These are phyloP conservation scores for Clitoria ternatea DNA, from an alignment of 306 rosid species.

Conservation along the genomic window DNA sequence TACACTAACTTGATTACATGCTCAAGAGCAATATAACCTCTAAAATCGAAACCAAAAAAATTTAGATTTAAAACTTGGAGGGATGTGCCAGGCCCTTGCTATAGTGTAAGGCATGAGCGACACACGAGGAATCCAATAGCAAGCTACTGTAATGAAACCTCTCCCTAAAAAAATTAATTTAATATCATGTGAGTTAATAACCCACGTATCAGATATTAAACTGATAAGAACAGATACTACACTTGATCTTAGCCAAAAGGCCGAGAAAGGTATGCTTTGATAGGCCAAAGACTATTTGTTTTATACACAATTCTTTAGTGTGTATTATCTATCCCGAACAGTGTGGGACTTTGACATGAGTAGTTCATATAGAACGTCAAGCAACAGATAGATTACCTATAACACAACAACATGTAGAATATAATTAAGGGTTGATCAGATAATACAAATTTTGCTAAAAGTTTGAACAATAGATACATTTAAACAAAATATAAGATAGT, in stretches of 20 bases:
- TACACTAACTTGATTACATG: too few relatives aligned
- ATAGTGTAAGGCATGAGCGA: neutral
- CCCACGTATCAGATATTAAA: too few relatives aligned
- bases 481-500: neutral
- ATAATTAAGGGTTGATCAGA: neutral
- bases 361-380: neutral
- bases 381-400: neutral
- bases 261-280: neutral
- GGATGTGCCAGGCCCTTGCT: neutral
- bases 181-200: too few relatives aligned
- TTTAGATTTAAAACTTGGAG: too few relatives aligned
- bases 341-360: neutral
- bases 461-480: too few relatives aligned
- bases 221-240: too few relatives aligned
- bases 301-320: neutral
- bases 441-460: neutral
- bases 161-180: too few relatives aligned
- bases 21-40: too few relatives aligned
- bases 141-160: neutral
- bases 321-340: neutral
- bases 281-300: neutral
- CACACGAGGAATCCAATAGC: neutral
- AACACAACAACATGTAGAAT: neutral
- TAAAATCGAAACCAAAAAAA: too few relatives aligned
- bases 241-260: neutral